phyloP scores from a whole-genome alignment of 495 filamentous ascomycete species.

The Podospora bellae-mahoneyi region DNA sequence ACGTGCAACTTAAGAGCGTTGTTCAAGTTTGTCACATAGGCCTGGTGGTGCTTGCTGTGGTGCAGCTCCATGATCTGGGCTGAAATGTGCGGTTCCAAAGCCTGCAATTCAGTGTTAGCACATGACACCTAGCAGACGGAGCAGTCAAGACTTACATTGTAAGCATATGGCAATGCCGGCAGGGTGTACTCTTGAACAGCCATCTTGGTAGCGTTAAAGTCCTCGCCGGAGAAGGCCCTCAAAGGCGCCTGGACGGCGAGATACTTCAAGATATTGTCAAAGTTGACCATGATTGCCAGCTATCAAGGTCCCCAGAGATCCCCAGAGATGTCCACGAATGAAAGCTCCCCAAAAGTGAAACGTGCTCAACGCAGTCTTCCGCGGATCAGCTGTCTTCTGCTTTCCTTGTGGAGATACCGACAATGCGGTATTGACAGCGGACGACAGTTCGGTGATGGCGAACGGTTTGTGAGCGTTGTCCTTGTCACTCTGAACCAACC shows the following conservation, averaged over 20 bases:
- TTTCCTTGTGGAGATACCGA: neutral
- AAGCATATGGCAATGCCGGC: slow-evolving; percentile 43
- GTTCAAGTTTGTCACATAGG: slow-evolving; percentile 72
- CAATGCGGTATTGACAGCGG: neutral
- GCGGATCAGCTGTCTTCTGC: neutral
- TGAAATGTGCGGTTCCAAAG: slow-evolving; percentile 86
- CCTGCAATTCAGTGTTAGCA: slow-evolving; percentile 33
- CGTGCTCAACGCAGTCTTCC: slow-evolving; percentile 16
- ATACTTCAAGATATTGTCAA: slow-evolving; percentile 29
- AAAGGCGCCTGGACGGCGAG: slow-evolving; percentile 29
- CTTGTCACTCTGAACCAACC: slow-evolving; percentile 17
- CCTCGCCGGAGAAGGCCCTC: slow-evolving; percentile 24
- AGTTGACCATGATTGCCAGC: slow-evolving; percentile 29
- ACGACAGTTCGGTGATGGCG: neutral
- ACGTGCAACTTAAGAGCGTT: slow-evolving; percentile 52
- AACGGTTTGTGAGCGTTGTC: neutral
- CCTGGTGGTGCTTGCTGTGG: slow-evolving; percentile 68
- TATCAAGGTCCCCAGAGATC: neutral
- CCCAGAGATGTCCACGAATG: slow-evolving; percentile 2
- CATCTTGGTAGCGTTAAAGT: slow-evolving; percentile 31
- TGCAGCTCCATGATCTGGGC: slow-evolving; percentile 94
- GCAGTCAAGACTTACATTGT: slow-evolving; percentile 40
- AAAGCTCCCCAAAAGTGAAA: slow-evolving; percentile 9
- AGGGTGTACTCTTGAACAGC: slow-evolving; percentile 35
- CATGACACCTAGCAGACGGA: neutral